These are phyloP conservation scores for Oidiodendron maius DNA, from an alignment of 495 filamentous ascomycete species.

Conservation along the genomic window DNA sequence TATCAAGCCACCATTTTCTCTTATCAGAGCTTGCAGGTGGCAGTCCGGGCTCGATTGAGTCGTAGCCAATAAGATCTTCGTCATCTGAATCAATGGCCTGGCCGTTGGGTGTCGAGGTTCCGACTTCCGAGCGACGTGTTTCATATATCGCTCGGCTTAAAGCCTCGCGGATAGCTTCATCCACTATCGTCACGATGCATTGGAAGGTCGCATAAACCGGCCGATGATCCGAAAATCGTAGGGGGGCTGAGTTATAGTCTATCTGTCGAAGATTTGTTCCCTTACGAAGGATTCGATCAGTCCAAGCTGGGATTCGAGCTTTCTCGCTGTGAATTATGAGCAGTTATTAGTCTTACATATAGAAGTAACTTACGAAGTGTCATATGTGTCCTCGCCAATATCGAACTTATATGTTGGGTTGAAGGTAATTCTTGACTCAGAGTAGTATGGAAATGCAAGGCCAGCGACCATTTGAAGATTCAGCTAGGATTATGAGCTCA, in stretches of 20 bases:
- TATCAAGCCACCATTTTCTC: conserved; percentile 92
- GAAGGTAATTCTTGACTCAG: conserved; percentile 78
- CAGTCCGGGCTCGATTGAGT: conserved; percentile 70
- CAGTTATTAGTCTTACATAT: not conserved
- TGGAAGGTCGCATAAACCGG: conserved; percentile 88
- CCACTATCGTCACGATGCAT: conserved; percentile 71
- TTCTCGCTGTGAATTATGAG: conserved; percentile 53
- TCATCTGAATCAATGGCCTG: conserved; percentile 57
- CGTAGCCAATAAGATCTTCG: conserved; percentile 67
- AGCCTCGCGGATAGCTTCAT: conserved; percentile 64
- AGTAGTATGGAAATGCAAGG: conserved; percentile 82
- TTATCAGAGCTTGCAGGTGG: conserved; percentile 87
- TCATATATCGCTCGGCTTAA: conserved; percentile 69
- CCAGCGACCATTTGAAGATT: conserved; percentile 96
- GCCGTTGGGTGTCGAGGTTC: conserved; percentile 32
- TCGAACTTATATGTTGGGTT: conserved; percentile 95
- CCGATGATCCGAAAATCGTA: conserved; percentile 88
- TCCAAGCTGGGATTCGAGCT: conserved; percentile 92
- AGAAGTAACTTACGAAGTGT: conserved; percentile 67
- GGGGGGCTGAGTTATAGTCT: conserved; percentile 68
- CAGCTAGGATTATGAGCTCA: conserved; percentile 34
- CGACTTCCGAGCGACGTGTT: conserved; percentile 55
- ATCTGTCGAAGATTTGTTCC: conserved; percentile 77
- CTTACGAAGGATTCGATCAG: conserved; percentile 84
- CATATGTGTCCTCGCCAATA: conserved; percentile 77